Evolutionary conservation across 2,329 filamentous ascomycete genomes (phyloP).

Genomic region (Colletotrichum plurivorum): DNA sequence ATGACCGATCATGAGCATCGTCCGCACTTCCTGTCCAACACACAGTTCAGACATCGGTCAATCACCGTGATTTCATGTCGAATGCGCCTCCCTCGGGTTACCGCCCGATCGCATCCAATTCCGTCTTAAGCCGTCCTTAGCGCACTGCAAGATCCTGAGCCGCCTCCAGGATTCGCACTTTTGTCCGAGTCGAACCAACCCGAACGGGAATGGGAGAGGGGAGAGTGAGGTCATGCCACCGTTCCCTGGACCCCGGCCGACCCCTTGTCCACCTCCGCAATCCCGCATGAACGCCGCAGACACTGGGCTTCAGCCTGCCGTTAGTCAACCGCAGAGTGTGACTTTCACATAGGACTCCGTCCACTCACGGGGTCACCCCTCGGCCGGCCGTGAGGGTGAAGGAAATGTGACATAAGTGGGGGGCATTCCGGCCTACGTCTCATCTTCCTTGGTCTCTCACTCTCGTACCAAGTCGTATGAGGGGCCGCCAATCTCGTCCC

Average conservation of each 20-base stretch:
- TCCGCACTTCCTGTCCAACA: no score
- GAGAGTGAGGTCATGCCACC: constrained; percentile 34
- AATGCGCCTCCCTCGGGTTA: constrained; percentile 31
- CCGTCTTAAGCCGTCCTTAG: background rate
- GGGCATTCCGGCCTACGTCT: constrained; percentile 12
- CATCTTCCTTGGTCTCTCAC: constrained; percentile 9
- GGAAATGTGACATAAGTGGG: constrained; percentile 3
- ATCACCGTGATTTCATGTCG: background rate
- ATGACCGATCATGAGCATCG: no score
- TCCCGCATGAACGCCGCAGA: constrained; percentile 34
- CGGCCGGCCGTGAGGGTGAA: background rate
- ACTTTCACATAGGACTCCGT: background rate
- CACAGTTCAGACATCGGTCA: no score
- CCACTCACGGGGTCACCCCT: constrained; percentile 25
- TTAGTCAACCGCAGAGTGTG: constrained; percentile 10
- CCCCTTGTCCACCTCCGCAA: constrained; percentile 35
- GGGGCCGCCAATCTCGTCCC: constrained; percentile 17
- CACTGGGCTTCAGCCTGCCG: constrained; percentile 25
- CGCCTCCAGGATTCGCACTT: constrained; percentile 1
- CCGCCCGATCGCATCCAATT: background rate
- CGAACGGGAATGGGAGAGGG: background rate
- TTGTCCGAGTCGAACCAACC: background rate
- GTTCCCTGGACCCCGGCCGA: constrained; percentile 22
- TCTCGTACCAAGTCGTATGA: constrained; percentile 1
- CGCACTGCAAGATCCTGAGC: background rate